Percentiles rank a stretch among this genome's conserved stretches.
phyloP scores from a whole-genome alignment of 2,329 filamentous ascomycete genomes.

The Didymella pinodella region DNA sequence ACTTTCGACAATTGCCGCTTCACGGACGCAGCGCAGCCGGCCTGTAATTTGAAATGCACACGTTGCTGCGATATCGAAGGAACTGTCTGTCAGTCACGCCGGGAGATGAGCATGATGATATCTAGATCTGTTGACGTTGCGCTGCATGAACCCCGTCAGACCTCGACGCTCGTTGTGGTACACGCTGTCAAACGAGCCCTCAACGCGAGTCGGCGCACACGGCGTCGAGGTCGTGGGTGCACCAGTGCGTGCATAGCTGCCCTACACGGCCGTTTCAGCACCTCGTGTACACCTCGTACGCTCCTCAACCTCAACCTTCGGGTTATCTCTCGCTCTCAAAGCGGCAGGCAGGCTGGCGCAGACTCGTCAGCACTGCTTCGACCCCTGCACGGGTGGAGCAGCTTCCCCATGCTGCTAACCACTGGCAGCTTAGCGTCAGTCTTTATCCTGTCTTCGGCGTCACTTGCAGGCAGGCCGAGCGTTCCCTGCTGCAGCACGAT shows the following conservation, averaged over 20 bases:
- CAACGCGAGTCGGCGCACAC: conserved; percentile 7
- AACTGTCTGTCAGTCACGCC: conserved; percentile 3
- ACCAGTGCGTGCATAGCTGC: conserved; percentile 3
- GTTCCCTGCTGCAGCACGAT: conserved; percentile 23
- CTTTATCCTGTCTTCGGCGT: conserved; percentile 19
- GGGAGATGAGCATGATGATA: conserved; percentile 3
- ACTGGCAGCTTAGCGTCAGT: conserved; percentile 4
- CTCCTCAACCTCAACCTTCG: conserved; percentile 9
- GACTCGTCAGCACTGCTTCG: conserved; percentile 12
- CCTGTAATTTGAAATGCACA: conserved; percentile 5
- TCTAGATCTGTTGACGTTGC: conserved; percentile 15
- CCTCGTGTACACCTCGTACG: conserved; percentile 4
- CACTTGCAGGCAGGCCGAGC: conserved; percentile 24
- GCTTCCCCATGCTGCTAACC: conserved; percentile 9
- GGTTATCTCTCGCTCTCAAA: conserved; percentile 19
- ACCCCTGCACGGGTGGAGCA: conserved; percentile 18
- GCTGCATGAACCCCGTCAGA: conserved; percentile 10
- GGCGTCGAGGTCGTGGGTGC: not conserved
- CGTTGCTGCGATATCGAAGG: not conserved
- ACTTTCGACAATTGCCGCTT: conserved; percentile 18
- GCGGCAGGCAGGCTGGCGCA: conserved; percentile 20
- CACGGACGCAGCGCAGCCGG: conserved; percentile 14
- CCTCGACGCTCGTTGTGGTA: conserved; percentile 7
- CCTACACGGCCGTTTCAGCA: not conserved
- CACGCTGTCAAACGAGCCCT: conserved; percentile 7